These are phyloP conservation scores for Myriosclerotinia scirpicola DNA, from an alignment of 2,329 filamentous ascomycete genomes.

Conservation along the genomic window DNA sequence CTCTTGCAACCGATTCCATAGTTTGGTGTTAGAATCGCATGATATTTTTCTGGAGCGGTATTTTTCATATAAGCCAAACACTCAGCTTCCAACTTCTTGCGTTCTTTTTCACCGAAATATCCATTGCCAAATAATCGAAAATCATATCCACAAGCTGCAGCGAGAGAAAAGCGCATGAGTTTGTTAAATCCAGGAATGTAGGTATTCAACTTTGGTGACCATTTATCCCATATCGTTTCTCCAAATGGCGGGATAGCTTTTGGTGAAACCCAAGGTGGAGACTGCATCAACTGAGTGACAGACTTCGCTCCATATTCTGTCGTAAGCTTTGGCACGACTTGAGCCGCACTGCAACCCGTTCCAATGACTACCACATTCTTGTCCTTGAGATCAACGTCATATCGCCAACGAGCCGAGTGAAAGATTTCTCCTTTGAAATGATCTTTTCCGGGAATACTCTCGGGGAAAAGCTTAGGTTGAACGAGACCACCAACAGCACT, in stretches of 20 bases:
- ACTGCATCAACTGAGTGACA: slow-evolving; percentile 59
- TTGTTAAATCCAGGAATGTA: slow-evolving; percentile 50
- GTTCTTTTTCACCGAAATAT: slow-evolving; percentile 43
- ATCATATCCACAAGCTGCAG: slow-evolving; percentile 45
- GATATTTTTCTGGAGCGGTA: slow-evolving; percentile 54
- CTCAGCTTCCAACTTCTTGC: slow-evolving; percentile 45
- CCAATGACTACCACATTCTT: slow-evolving; percentile 59
- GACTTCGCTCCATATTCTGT: slow-evolving; percentile 49
- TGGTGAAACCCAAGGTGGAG: slow-evolving; percentile 56
- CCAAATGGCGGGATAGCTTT: slow-evolving; percentile 41
- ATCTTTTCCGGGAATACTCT: slow-evolving; percentile 52
- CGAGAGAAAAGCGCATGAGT: slow-evolving; percentile 45
- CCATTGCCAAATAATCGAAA: slow-evolving; percentile 50
- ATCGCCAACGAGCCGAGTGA: slow-evolving; percentile 57
- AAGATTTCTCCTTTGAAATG: slow-evolving; percentile 56
- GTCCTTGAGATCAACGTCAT: slow-evolving; percentile 51
- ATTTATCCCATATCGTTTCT: slow-evolving; percentile 48
- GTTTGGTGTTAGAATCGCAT: slow-evolving; percentile 57
- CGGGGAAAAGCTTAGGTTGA: slow-evolving; percentile 52
- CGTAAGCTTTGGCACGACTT: slow-evolving; percentile 54
- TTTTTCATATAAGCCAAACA: slow-evolving; percentile 49
- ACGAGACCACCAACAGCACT: slow-evolving; percentile 56
- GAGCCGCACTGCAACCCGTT: slow-evolving; percentile 57
- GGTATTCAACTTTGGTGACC: slow-evolving; percentile 47
- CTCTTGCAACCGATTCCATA: slow-evolving; percentile 59